A percentile compares a stretch with the other conserved stretches of the same genome.
Conservation (phyloP, 306 rosid genomes). For the Gynostemma pentaphyllum region DNA sequence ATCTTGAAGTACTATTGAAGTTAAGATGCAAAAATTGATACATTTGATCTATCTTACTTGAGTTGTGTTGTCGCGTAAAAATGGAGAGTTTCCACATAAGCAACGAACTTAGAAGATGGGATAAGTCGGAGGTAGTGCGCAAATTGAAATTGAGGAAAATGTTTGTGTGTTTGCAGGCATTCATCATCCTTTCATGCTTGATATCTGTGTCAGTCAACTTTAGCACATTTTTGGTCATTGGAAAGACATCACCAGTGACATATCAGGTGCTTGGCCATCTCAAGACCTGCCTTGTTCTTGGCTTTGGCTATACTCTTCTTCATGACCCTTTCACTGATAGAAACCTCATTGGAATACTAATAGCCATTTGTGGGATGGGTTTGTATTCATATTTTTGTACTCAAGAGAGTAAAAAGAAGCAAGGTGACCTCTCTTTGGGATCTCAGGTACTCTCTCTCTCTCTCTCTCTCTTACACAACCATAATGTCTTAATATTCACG, state of each 20-base stretch:
- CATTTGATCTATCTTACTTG: too few relatives aligned
- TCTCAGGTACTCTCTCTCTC: constrained; percentile 41
- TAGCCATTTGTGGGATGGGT: constrained; percentile 86
- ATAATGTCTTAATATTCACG: too few relatives aligned
- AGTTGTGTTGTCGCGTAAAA: too few relatives aligned
- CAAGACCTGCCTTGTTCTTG: constrained; percentile 91
- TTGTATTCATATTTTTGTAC: constrained; percentile 84
- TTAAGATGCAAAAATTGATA: too few relatives aligned
- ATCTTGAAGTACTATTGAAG: too few relatives aligned
- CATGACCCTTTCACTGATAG: constrained; percentile 91
- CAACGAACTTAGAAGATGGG: too few relatives aligned
- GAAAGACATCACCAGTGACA: constrained; percentile 96
- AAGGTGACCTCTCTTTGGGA: constrained; percentile 37
- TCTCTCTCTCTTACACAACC: neutral
- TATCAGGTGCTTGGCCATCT: constrained; percentile 96
- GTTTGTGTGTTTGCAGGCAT: constrained; percentile 33
- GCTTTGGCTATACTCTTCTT: constrained; percentile 87
- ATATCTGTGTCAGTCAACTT: constrained; percentile 94
- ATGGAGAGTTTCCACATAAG: too few relatives aligned
- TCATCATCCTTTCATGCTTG: constrained; percentile 75
- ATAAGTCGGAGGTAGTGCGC: too few relatives aligned
- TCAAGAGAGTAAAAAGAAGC: constrained; percentile 78
- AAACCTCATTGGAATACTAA: constrained; percentile 69
- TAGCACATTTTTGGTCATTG: constrained; percentile 88
- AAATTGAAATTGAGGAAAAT: too few relatives aligned